Evolutionary conservation across 768 basidiomycete species (phyloP), one percentile per base, ranked within the genome.

Genomic region (Pleurotus platypus): DNA sequence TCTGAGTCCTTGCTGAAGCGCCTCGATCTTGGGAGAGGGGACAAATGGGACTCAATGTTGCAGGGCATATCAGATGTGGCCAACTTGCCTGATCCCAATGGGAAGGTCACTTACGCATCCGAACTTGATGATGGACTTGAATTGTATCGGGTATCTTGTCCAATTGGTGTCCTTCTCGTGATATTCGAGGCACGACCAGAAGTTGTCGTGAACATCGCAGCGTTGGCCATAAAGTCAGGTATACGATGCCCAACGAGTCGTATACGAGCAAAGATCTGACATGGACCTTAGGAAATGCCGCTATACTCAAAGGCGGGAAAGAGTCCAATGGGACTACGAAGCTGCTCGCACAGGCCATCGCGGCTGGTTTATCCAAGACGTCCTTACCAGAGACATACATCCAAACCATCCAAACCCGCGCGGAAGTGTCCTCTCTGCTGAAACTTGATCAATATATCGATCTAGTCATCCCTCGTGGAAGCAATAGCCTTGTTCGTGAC

Each of bases 161-260:
- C 97, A 0, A 95, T 99, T 60, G 97, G 97, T 18, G 94, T 97
- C 1, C 76, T 99, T 11, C 79, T 99, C 50, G 92, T 98, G 60
- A 96, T 99, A 59, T 99, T 99, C 64, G 97, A 98, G 70, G 91
- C 96, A 2, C 82, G 96, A 26, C 97, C 97, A 1, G 97, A 99
- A 69, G 96, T 99, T 11, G 93, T 98, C 22, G 91, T 98, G 40
- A 98, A 98, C 69, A 98, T 99, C 61, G 92, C 97, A 4, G 84
- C 94, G 0, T 75, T 98, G 66, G 96, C 97, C 1, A 91, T 99
- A 67, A 99, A 98, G 71, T 97, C 94, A 27, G 96, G 96, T 92
- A 59, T 58, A 84, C 66, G 16, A 4, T 46, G 16, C 27, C 16
- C 20, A 18, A 60, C 45, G 12, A 42, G 5, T 22, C 24, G 8